phyloP scores from a whole-genome alignment of 1,284 basidiomycete genomes.

The Irpex lacteus region DNA sequence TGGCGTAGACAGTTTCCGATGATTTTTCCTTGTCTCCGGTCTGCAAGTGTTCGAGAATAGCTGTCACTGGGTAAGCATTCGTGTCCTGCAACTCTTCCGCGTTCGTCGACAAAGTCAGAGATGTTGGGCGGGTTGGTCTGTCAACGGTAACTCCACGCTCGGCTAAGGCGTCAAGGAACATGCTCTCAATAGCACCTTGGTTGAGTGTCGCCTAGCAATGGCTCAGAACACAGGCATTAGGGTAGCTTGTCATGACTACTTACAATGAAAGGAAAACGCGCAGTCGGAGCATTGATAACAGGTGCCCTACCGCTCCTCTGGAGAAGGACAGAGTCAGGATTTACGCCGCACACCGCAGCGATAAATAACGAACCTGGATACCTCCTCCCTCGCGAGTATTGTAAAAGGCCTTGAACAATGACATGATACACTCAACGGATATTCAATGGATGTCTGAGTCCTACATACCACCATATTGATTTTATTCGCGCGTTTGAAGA shows the following conservation, averaged over 20 bases:
- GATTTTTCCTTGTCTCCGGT: constrained; percentile 23
- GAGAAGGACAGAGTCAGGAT: not conserved
- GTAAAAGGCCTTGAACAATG: constrained; percentile 59
- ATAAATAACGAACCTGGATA: constrained; percentile 49
- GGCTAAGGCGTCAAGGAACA: constrained; percentile 60
- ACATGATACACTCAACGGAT: not conserved
- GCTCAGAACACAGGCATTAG: not conserved
- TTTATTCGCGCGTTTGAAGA: constrained; percentile 62
- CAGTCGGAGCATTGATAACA: constrained; percentile 53
- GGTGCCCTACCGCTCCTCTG: constrained; percentile 22
- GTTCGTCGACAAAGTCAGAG: constrained; percentile 46
- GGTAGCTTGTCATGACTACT: not conserved
- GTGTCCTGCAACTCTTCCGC: constrained; percentile 36
- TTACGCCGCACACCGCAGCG: not conserved
- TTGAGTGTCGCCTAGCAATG: not conserved
- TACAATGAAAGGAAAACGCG: constrained; percentile 68
- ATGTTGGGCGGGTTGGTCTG: constrained; percentile 48
- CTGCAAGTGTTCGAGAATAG: constrained; percentile 41
- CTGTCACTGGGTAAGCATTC: constrained; percentile 48
- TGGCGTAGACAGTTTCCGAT: constrained; percentile 46
- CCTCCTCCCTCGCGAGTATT: constrained; percentile 58
- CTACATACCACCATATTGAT: constrained; percentile 59
- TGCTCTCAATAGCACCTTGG: constrained; percentile 45
- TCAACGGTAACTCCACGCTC: constrained; percentile 47
- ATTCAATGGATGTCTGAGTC: not conserved